Evolutionary conservation across 352 stramenopile species (phyloP).

Genomic region (Globisporangium lucens): DNA sequence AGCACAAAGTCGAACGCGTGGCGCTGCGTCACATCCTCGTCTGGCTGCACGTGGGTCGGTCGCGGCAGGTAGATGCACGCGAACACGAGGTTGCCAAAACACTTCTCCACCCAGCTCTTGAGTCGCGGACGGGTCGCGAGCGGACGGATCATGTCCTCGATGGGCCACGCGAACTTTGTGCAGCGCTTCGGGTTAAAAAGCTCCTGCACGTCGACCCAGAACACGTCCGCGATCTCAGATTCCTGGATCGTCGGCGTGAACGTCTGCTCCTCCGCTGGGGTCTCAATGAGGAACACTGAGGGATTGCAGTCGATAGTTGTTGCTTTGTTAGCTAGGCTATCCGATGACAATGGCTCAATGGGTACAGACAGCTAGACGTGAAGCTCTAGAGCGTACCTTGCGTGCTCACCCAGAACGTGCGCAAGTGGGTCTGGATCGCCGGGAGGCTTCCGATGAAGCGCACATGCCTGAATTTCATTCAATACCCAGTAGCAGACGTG

Average conservation of each 20-base stretch:
- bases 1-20: constrained; percentile 71
- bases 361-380: background rate
- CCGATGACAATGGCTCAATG: background rate
- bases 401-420: constrained; percentile 59
- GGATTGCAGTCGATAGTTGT: background rate
- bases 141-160: constrained; percentile 53
- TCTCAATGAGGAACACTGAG: constrained; percentile 76
- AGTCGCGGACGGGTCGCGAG: constrained; percentile 32
- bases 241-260: constrained; percentile 56
- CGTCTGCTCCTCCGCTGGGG: constrained; percentile 36
- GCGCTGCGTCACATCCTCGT: constrained; percentile 43
- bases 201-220: constrained; percentile 83
- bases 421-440: constrained; percentile 57
- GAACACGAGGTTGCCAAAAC: constrained; percentile 62
- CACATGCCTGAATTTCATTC: constrained; percentile 36
- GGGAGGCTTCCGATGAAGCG: constrained; percentile 65
- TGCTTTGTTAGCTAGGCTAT: background rate
- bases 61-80: constrained; percentile 73
- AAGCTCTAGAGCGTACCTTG: constrained; percentile 35
- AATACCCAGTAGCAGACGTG: background rate
- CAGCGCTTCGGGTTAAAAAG: constrained; percentile 60
- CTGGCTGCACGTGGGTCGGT: constrained; percentile 31
- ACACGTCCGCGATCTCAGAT: constrained; percentile 69
- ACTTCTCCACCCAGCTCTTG: constrained; percentile 26
- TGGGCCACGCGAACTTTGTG: constrained; percentile 49